Percentiles rank a stretch among this genome's conserved stretches.
Evolutionary conservation across 352 stramenopile genomes (phyloP).

Genomic region (Pythium periplocum): DNA sequence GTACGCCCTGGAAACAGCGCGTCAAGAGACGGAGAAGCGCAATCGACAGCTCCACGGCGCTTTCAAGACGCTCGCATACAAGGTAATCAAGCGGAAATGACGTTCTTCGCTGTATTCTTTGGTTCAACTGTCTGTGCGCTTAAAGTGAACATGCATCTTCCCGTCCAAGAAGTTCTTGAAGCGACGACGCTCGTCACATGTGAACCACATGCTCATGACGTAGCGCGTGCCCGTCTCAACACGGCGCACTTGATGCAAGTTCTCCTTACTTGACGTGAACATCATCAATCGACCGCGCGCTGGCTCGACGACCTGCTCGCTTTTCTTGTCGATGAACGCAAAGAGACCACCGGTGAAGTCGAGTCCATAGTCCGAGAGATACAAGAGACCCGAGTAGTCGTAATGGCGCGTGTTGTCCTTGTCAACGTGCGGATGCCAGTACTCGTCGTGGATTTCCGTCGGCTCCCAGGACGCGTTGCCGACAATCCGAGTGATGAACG

Average conservation of each 20-base stretch:
- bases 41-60: conserved; percentile 43
- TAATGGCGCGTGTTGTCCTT: conserved; percentile 94
- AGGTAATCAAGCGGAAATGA: conserved; percentile 23
- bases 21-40: conserved; percentile 29
- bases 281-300: conserved; percentile 78
- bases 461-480: conserved; percentile 82
- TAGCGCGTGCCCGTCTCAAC: conserved; percentile 76
- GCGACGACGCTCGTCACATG: conserved; percentile 78
- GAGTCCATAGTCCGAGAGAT: conserved; percentile 69
- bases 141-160: conserved; percentile 73
- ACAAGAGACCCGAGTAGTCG: conserved; percentile 90
- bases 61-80: conserved; percentile 42
- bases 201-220: conserved; percentile 92
- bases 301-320: conserved; percentile 69
- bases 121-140: conserved; percentile 30
- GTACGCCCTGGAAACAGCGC: conserved; percentile 34
- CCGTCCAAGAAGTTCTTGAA: conserved; percentile 91
- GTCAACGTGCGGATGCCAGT: conserved; percentile 90
- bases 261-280: conserved; percentile 88
- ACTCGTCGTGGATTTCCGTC: conserved; percentile 86
- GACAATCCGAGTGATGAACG: conserved; percentile 88
- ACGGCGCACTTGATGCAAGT: conserved; percentile 80
- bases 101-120: background rate
- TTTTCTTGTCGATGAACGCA: conserved; percentile 79
- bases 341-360: conserved; percentile 91